These are phyloP conservation scores for Cystobasidium ongulense DNA, from an alignment of 768 basidiomycete genomes.

Conservation along the genomic window DNA sequence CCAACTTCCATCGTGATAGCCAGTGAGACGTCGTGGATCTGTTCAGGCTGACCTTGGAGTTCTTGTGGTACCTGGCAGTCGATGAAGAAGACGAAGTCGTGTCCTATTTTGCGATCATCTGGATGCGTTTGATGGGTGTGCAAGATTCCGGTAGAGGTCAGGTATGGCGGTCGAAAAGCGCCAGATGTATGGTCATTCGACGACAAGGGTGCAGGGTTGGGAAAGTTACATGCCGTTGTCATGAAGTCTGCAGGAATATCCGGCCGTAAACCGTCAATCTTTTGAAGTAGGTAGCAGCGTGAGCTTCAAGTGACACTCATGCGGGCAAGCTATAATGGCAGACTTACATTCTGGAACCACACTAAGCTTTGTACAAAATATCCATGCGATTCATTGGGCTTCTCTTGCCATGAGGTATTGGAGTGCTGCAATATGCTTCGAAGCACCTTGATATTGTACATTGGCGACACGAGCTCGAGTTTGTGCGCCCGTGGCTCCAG, in stretches of 20 bases:
- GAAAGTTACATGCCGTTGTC: background rate
- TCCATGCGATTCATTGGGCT: background rate
- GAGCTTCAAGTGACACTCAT: background rate
- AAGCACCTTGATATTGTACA: constrained; percentile 8
- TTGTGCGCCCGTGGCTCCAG: background rate
- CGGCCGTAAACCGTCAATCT: constrained; percentile 17
- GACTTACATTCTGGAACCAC: constrained; percentile 11
- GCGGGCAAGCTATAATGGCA: too few relatives aligned
- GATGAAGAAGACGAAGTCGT: constrained; percentile 17
- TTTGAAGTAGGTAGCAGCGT: background rate
- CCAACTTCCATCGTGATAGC: background rate
- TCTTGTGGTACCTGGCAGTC: background rate
- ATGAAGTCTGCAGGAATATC: constrained; percentile 11
- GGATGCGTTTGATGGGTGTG: constrained; percentile 3
- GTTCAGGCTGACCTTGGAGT: background rate
- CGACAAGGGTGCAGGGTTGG: background rate
- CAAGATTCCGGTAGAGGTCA: background rate
- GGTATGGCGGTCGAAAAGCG: background rate
- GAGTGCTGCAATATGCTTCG: constrained; percentile 17
- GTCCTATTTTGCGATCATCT: constrained; percentile 11
- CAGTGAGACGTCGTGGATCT: background rate
- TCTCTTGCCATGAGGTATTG: constrained; percentile 15
- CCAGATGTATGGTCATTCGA: background rate
- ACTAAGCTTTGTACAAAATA: constrained; percentile 18
- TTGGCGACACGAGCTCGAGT: background rate